A percentile compares a stretch with the other conserved stretches of the same genome.
Conservation (phyloP, 1,284 basidiomycete genomes). For the Ceratobasidium sp. region DNA sequence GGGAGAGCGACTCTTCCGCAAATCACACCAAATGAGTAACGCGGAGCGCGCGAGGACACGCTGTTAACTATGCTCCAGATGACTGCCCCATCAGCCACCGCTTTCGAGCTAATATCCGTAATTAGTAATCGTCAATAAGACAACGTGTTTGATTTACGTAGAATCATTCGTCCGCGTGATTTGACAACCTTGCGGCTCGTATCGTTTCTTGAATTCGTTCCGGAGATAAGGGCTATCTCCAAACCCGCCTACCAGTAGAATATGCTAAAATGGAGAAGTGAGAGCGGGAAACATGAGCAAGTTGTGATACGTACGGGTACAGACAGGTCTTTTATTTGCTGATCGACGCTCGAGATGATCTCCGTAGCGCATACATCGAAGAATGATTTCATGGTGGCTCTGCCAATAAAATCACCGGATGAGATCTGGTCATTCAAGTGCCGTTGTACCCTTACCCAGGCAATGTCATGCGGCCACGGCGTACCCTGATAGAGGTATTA, state of each 20-base stretch:
- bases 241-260: slow-evolving; percentile 42
- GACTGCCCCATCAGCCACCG: slow-evolving; percentile 16
- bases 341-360: slow-evolving; percentile 2
- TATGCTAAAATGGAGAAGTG: slow-evolving; percentile 13
- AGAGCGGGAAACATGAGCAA: neutral
- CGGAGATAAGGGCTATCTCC: slow-evolving; percentile 39
- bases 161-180: slow-evolving; percentile 39
- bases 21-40: slow-evolving; percentile 6
- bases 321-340: neutral
- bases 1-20: neutral
- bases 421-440: neutral
- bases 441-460: neutral
- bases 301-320: neutral
- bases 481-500: neutral
- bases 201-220: slow-evolving; percentile 17
- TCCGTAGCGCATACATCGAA: slow-evolving; percentile 4
- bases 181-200: slow-evolving; percentile 10
- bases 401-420: neutral
- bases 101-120: neutral
- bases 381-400: neutral
- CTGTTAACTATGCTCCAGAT: slow-evolving; percentile 11
- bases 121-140: neutral
- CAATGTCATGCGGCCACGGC: slow-evolving; percentile 1
- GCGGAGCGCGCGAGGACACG: slow-evolving; percentile 8
- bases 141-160: slow-evolving; percentile 12